Percentiles rank a stretch among this genome's conserved stretches.
phyloP scores from a whole-genome alignment of 176 grass and related monocot genomes.

The Oropetium thomaeum region DNA sequence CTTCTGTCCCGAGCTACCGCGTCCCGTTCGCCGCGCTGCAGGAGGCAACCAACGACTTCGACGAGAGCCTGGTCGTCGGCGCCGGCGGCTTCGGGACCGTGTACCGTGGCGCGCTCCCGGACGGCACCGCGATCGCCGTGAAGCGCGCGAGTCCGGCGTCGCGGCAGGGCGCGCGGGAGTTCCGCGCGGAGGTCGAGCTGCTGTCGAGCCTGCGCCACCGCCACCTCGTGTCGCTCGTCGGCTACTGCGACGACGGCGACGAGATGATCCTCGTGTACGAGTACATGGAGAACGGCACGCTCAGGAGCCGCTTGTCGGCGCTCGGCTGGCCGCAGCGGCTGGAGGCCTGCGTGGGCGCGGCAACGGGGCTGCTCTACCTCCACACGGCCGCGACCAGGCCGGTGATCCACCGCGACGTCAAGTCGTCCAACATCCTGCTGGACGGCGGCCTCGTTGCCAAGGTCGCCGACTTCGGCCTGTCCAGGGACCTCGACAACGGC shows the following conservation, averaged over 20 bases:
- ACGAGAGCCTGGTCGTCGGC: slow-evolving; percentile 32
- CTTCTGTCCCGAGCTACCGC: slow-evolving; percentile 14
- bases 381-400: slow-evolving; percentile 28
- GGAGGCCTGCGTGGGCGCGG: slow-evolving; percentile 41
- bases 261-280: slow-evolving; percentile 50
- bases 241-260: slow-evolving; percentile 45
- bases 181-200: slow-evolving; percentile 40
- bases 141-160: slow-evolving; percentile 48
- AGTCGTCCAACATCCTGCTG: slow-evolving; percentile 48
- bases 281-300: slow-evolving; percentile 45
- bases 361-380: slow-evolving; percentile 34
- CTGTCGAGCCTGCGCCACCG: slow-evolving; percentile 36
- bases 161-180: slow-evolving; percentile 49
- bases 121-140: slow-evolving; percentile 37
- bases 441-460: slow-evolving; percentile 24
- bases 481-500: slow-evolving; percentile 23
- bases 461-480: slow-evolving; percentile 48
- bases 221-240: slow-evolving; percentile 42
- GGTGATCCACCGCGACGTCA: slow-evolving; percentile 53
- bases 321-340: slow-evolving; percentile 46
- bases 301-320: slow-evolving; percentile 25
- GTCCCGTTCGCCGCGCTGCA: slow-evolving; percentile 27
- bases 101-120: slow-evolving; percentile 31
- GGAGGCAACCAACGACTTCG: slow-evolving; percentile 38
- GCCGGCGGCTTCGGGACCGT: slow-evolving; percentile 51